phyloP scores from a whole-genome alignment of 768 basidiomycete species.

The Neoboletus brunneissimus region DNA sequence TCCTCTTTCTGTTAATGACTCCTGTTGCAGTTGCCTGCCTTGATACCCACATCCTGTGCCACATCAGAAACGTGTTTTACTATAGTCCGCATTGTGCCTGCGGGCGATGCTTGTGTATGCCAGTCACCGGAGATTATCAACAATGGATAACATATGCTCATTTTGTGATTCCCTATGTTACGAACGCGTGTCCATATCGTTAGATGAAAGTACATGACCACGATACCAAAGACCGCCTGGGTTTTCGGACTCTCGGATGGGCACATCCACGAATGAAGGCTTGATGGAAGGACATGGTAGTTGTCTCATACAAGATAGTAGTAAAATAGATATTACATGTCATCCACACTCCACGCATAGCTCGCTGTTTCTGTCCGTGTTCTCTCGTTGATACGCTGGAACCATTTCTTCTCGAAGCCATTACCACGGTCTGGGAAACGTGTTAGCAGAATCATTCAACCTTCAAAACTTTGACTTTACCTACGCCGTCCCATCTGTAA shows the following conservation, averaged over 20 bases:
- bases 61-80: constrained; percentile 15
- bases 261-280: not conserved
- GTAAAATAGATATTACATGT: constrained; percentile 60
- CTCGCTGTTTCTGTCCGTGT: constrained; percentile 69
- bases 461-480: constrained; percentile 41
- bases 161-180: constrained; percentile 3
- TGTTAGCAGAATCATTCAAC: constrained; percentile 3
- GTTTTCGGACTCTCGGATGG: not conserved
- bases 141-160: constrained; percentile 3
- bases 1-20: not conserved
- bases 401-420: constrained; percentile 91
- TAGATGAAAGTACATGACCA: not conserved
- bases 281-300: not conserved
- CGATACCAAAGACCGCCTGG: not conserved
- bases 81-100: constrained; percentile 12
- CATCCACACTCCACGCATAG: constrained; percentile 86
- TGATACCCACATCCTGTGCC: constrained; percentile 7
- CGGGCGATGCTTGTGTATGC: constrained; percentile 24
- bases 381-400: constrained; percentile 77
- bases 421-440: constrained; percentile 71
- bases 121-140: constrained; percentile 4
- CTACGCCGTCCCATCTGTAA: constrained; percentile 98
- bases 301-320: not conserved
- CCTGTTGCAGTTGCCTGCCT: constrained; percentile 7
- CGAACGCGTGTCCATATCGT: not conserved